Evolutionary conservation across 352 stramenopile genomes (phyloP).

Genomic region (Nothophytophthora sp.): DNA sequence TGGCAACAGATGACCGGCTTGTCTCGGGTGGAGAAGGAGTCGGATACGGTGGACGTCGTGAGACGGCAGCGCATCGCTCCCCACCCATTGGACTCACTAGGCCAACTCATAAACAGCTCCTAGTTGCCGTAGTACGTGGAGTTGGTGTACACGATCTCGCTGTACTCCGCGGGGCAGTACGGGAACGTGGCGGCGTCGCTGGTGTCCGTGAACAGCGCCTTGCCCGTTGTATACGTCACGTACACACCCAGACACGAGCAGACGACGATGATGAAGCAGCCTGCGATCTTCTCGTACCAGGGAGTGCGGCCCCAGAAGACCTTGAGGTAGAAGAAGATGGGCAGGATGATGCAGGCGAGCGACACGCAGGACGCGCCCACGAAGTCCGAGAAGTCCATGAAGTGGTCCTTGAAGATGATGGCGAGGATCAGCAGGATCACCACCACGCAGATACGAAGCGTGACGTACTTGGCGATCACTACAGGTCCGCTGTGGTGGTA

Average conservation of each 20-base stretch:
- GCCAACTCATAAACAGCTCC: constrained; percentile 5
- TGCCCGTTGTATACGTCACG: constrained; percentile 46
- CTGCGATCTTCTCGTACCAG: constrained; percentile 46
- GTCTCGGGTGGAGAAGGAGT: background rate
- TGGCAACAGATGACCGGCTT: constrained; percentile 15
- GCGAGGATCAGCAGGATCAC: constrained; percentile 47
- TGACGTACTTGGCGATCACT: constrained; percentile 46
- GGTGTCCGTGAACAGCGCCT: constrained; percentile 40
- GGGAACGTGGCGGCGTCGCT: constrained; percentile 44
- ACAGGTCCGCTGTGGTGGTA: constrained; percentile 41
- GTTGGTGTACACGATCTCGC: constrained; percentile 52
- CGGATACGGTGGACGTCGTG: background rate
- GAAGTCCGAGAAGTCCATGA: constrained; percentile 72
- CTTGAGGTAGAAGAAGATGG: constrained; percentile 77
- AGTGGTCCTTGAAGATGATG: constrained; percentile 66
- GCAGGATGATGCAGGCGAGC: constrained; percentile 66
- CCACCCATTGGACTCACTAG: no score
- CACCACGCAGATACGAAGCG: constrained; percentile 38
- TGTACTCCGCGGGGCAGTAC: constrained; percentile 55
- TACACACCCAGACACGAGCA: constrained; percentile 36
- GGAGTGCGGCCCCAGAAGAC: constrained; percentile 49
- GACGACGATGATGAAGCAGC: constrained; percentile 36
- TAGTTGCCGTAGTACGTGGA: constrained; percentile 49
- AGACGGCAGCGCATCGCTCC: background rate
- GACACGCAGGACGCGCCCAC: constrained; percentile 60